These are phyloP conservation scores for Chlorencoelia australis DNA, from an alignment of 2,329 filamentous ascomycete species.

Conservation along the genomic window DNA sequence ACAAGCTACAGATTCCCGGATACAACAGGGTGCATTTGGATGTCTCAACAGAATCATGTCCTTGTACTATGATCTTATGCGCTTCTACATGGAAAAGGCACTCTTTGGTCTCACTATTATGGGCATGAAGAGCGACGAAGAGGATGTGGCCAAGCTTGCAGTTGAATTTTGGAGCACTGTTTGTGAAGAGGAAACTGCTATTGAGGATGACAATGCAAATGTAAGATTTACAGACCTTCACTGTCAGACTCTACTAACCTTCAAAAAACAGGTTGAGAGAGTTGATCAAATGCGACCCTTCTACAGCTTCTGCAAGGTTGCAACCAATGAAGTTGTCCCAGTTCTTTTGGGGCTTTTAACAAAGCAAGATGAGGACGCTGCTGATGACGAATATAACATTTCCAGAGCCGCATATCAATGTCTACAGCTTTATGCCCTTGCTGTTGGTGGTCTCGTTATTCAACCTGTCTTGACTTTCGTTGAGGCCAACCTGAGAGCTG, in stretches of 20 bases:
- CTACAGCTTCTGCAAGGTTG: slow-evolving; percentile 92
- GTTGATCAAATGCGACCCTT: slow-evolving; percentile 64
- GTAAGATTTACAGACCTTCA: slow-evolving; percentile 32
- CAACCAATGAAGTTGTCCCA: slow-evolving; percentile 87
- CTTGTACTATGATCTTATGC: slow-evolving; percentile 99
- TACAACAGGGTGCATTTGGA: slow-evolving; percentile 93
- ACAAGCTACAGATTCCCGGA: slow-evolving; percentile 79
- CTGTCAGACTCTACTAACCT: not conserved
- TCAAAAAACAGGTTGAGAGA: slow-evolving; percentile 18
- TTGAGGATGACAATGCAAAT: slow-evolving; percentile 91
- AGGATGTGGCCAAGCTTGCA: slow-evolving; percentile 94
- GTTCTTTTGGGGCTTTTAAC: slow-evolving; percentile 82
- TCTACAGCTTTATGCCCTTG: slow-evolving; percentile 88
- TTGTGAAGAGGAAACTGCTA: slow-evolving; percentile 95
- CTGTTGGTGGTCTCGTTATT: slow-evolving; percentile 76
- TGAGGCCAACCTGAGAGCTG: slow-evolving; percentile 76
- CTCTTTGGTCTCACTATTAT: slow-evolving; percentile 94
- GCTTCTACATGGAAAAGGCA: slow-evolving; percentile 99
- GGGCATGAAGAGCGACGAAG: slow-evolving; percentile 96
- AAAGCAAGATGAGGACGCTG: slow-evolving; percentile 94
- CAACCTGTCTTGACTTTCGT: slow-evolving; percentile 83
- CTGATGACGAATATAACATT: slow-evolving; percentile 95
- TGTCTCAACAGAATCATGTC: slow-evolving; percentile 98
- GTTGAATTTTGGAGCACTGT: slow-evolving; percentile 99
- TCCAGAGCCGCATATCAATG: slow-evolving; percentile 94